Conservation (phyloP, 106 monocot species). For the Acorus gramineus region DNA sequence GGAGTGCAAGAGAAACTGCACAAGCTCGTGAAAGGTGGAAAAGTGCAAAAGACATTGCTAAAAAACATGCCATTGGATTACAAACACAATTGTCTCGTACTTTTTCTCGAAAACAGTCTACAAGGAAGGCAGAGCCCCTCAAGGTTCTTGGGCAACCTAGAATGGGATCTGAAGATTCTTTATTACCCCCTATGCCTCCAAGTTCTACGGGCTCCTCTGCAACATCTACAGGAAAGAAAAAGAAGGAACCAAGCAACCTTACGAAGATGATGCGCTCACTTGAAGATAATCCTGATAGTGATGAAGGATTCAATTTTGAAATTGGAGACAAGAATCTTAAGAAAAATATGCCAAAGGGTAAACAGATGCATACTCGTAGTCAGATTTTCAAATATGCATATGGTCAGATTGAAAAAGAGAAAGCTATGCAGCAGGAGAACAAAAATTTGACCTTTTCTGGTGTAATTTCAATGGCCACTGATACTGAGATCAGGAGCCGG, state of each 20-base stretch:
- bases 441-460: constrained; percentile 74
- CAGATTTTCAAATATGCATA: constrained; percentile 93
- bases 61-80: constrained; percentile 32
- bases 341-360: constrained; percentile 49
- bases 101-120: constrained; percentile 22
- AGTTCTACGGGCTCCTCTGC: background rate
- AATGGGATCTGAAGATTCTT: constrained; percentile 1
- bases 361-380: constrained; percentile 71
- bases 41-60: constrained; percentile 36
- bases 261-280: constrained; percentile 41
- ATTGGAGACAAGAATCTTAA: constrained; percentile 64
- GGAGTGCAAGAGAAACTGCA: constrained; percentile 27
- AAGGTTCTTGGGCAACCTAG: constrained; percentile 5
- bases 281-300: constrained; percentile 45
- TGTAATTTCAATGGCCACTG: constrained; percentile 64
- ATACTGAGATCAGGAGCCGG: constrained; percentile 44
- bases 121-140: background rate
- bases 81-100: constrained; percentile 34
- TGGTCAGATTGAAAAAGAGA: constrained; percentile 94
- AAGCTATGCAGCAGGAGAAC: constrained; percentile 58
- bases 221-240: constrained; percentile 19
- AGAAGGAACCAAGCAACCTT: constrained; percentile 2
- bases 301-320: constrained; percentile 53
- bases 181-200: background rate
- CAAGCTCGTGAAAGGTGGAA: constrained; percentile 55